These are phyloP conservation scores for Ramichloridium luteum DNA, from an alignment of 2,329 filamentous ascomycete species.

Conservation along the genomic window DNA sequence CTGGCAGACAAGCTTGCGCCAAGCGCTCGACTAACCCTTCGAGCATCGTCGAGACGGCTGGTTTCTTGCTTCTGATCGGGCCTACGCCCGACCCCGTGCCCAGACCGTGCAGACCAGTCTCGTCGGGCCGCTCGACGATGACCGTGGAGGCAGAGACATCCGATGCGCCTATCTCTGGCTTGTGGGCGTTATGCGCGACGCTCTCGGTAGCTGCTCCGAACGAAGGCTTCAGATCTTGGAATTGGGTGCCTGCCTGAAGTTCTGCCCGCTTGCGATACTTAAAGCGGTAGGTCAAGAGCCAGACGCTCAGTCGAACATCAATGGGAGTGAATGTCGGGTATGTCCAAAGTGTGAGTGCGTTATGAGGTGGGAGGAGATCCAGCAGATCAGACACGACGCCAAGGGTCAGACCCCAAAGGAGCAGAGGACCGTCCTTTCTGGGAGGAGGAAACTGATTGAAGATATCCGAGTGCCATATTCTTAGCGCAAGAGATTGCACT, in stretches of 20 bases:
- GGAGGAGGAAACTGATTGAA: constrained; percentile 22
- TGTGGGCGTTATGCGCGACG: constrained; percentile 5
- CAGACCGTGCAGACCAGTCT: constrained; percentile 34
- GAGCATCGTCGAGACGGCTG: constrained; percentile 36
- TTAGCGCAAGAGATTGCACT: constrained; percentile 8
- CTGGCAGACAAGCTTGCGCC: constrained; percentile 15
- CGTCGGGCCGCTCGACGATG: constrained; percentile 24
- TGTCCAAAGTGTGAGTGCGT: constrained; percentile 50
- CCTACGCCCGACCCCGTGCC: constrained; percentile 30
- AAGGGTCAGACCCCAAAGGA: constrained; percentile 58
- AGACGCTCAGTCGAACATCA: constrained; percentile 49
- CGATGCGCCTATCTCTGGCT: constrained; percentile 5
- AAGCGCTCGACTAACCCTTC: constrained; percentile 30
- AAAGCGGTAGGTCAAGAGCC: constrained; percentile 47
- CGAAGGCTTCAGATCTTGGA: constrained; percentile 13
- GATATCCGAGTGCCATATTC: constrained; percentile 16
- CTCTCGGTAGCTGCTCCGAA: constrained; percentile 20
- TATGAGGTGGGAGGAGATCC: constrained; percentile 52
- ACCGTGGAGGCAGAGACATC: constrained; percentile 9
- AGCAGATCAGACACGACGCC: constrained; percentile 57
- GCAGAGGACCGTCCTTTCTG: constrained; percentile 35
- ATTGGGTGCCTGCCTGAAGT: constrained; percentile 20
- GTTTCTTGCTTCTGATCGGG: constrained; percentile 26
- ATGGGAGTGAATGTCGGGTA: constrained; percentile 56
- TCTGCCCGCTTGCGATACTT: constrained; percentile 37